Evolutionary conservation across 257 asterid genomes (phyloP), one percentile per base, ranked within the genome.

Genomic region (Jacaranda mimosifolia): DNA sequence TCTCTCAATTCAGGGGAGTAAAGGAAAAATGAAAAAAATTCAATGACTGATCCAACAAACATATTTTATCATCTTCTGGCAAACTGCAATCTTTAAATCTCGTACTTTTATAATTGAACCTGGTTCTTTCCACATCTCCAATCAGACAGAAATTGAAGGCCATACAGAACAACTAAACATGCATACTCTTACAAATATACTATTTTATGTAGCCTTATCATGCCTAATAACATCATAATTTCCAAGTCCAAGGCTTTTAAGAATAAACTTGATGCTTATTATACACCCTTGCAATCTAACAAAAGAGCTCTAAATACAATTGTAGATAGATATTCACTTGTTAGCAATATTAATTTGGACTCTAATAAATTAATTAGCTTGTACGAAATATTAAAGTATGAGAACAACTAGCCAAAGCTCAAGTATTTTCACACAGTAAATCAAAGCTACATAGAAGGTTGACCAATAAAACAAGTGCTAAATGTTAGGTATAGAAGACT

Each of bases 381-480:
- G 14, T 21, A 10, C 3, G 35, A 60, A 43, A 68, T 53, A 75
- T 42, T 38, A 60, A 49, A 63, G 66, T 51, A 70, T 45, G 39
- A 66, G 32, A 45, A 75, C 77, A 66, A 48, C 62, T 18, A 66
- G 45, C 74, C 56, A 73, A 57, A 38, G 49, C 74, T 60, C 39
- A 67, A 69, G 56, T 40, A 56, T 46, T 46, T 63, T 65, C 67
- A 65, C 51, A 68, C 38, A 49, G 56, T 48, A 63, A 76, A 65
- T 49, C 76, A 73, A 75, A 21, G 32, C 76, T 45, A 64, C 69
- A 71, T 43, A 64, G 52, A 70, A 76, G 32, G 76, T 45, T 78
- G 51, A 57, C 75, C 71, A 49, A 51, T 58, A 39, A 74, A 65
- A 77, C 57, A 81, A 56, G 7, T 11, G 49, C 68, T 51, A 69